Percentiles rank a stretch among this genome's conserved stretches.
Evolutionary conservation across 768 basidiomycete species (phyloP).

Genomic region (Lactarius psammicola): DNA sequence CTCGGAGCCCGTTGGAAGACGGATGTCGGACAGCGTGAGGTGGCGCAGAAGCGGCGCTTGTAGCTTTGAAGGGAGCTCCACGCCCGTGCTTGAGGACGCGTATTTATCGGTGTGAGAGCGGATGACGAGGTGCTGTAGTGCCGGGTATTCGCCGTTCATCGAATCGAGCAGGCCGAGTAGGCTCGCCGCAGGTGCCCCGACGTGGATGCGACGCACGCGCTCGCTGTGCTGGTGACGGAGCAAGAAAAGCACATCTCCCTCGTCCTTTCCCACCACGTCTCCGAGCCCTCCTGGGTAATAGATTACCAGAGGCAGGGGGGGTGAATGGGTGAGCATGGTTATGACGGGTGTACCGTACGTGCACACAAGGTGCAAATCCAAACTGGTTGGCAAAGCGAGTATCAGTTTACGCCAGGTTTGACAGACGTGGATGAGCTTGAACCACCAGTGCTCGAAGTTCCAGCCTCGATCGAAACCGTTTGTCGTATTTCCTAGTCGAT

Average conservation of each 20-base stretch:
- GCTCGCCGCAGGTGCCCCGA: neutral
- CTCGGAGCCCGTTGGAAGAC: neutral
- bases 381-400: neutral
- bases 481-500: neutral
- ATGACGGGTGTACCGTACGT: neutral
- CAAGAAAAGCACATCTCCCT: neutral
- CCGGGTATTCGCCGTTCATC: constrained; percentile 6
- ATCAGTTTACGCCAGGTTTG: neutral
- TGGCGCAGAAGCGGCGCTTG: no score
- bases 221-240: neutral
- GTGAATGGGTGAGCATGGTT: constrained; percentile 1
- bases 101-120: neutral
- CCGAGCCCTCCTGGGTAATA: neutral
- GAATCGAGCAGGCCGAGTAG: neutral
- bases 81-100: no score
- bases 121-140: neutral
- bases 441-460: neutral
- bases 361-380: constrained; percentile 9
- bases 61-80: neutral
- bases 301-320: constrained; percentile 9
- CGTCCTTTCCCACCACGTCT: neutral
- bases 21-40: neutral
- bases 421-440: neutral
- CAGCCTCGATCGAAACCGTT: neutral
- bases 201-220: constrained; percentile 5